Percentiles rank a stretch among this genome's conserved stretches.
Conservation (phyloP, 768 basidiomycete species). For the Artomyces pyxidatus region DNA sequence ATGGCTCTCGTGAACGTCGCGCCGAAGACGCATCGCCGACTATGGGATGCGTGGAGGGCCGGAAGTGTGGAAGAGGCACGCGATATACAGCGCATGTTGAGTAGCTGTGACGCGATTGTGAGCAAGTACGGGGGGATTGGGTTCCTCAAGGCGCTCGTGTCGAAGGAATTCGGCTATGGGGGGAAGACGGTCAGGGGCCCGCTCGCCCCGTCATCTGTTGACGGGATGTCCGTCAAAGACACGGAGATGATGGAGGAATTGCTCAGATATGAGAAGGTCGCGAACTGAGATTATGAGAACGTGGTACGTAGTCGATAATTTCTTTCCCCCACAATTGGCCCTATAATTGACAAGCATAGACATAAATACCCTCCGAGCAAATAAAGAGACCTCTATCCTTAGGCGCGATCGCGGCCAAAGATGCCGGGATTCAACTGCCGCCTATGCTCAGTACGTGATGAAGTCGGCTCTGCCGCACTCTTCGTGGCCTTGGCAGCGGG, state of each 20-base stretch:
- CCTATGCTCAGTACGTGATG: no score
- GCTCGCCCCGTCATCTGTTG: conserved; percentile 14
- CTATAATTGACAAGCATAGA: no score
- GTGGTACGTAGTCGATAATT: no score
- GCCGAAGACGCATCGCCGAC: conserved; percentile 8
- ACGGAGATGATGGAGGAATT: no score
- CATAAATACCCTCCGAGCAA: no score
- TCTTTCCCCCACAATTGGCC: no score
- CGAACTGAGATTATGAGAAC: no score
- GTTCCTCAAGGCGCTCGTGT: conserved; percentile 57
- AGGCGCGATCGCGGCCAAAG: not conserved
- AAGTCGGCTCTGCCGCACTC: not conserved
- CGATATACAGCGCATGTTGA: conserved; percentile 50
- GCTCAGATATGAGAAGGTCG: no score
- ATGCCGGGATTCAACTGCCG: not conserved
- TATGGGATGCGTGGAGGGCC: conserved; percentile 8
- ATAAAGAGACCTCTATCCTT: no score
- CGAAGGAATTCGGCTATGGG: conserved; percentile 60
- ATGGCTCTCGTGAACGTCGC: conserved; percentile 54
- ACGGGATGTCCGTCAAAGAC: conserved; percentile 15
- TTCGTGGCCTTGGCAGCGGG: not conserved
- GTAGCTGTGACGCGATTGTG: conserved; percentile 60
- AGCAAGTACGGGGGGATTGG: conserved; percentile 59
- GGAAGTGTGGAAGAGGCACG: conserved; percentile 53
- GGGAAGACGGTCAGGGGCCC: conserved; percentile 24